These are phyloP conservation scores for Sporothrix humicola DNA, from an alignment of 2,329 filamentous ascomycete genomes.

Conservation along the genomic window DNA sequence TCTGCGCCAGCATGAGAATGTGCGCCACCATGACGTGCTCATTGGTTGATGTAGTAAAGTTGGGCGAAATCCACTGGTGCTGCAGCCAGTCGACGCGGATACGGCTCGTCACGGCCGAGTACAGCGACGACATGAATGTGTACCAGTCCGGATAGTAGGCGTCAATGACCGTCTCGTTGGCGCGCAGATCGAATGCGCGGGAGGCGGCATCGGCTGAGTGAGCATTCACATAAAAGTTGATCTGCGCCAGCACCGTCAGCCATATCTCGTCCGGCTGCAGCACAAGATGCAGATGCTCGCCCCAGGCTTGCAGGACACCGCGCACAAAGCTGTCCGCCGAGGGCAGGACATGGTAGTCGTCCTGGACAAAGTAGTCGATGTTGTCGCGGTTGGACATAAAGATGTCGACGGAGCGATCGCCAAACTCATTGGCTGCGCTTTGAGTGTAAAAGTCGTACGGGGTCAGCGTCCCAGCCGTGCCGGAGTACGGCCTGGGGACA, in stretches of 20 bases:
- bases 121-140: conserved; percentile 41
- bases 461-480: conserved; percentile 27
- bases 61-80: conserved; percentile 50
- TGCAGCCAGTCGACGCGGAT: conserved; percentile 50
- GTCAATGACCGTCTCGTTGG: conserved; percentile 50
- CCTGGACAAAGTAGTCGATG: conserved; percentile 29
- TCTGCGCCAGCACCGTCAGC: conserved; percentile 59
- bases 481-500: conserved; percentile 33
- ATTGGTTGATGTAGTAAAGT: conserved; percentile 50
- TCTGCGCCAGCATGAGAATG: conserved; percentile 33
- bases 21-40: conserved; percentile 47
- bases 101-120: conserved; percentile 47
- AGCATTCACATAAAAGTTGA: conserved; percentile 56
- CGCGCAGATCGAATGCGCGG: conserved; percentile 53
- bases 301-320: conserved; percentile 55
- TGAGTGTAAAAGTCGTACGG: conserved; percentile 36
- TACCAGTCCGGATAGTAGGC: conserved; percentile 39
- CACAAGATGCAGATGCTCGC: conserved; percentile 55
- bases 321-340: conserved; percentile 52
- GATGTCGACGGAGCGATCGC: conserved; percentile 33
- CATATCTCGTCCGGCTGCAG: conserved; percentile 61
- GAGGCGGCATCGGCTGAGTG: conserved; percentile 50
- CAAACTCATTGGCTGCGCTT: conserved; percentile 39
- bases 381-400: conserved; percentile 32
- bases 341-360: conserved; percentile 34